Percentiles rank a stretch among this genome's conserved stretches.
Conservation (phyloP, 306 rosid genomes). For the Inga oerstediana region DNA sequence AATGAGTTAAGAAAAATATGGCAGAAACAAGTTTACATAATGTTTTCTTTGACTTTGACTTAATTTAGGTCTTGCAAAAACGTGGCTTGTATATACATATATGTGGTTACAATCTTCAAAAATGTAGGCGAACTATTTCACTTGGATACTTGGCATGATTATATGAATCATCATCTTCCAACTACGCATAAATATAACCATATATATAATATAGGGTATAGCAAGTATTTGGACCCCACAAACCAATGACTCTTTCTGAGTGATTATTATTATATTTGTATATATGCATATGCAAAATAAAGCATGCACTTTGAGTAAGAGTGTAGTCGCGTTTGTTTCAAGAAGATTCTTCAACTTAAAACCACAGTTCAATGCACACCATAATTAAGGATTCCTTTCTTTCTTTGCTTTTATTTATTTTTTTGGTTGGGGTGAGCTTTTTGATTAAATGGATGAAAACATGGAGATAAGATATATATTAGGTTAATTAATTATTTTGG, state of each 20-base stretch:
- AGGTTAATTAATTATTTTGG: neutral
- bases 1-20: too few species aligned
- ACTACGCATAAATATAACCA: neutral
- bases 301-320: neutral
- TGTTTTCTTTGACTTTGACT: neutral
- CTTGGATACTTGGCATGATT: neutral
- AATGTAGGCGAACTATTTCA: neutral
- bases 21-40: too few species aligned
- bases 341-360: neutral
- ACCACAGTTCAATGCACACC: neutral
- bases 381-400: neutral
- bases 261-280: neutral
- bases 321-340: neutral
- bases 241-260: slow-evolving; percentile 1
- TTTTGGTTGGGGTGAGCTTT: neutral
- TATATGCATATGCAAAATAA: neutral
- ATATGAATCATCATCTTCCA: neutral
- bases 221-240: slow-evolving; percentile 4
- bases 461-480: slow-evolving; percentile 28
- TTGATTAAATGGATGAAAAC: slow-evolving; percentile 33
- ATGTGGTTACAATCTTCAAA: neutral
- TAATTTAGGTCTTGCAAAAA: neutral
- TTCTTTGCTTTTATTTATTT: neutral
- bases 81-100: too few species aligned
- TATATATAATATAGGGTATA: neutral